A percentile compares a stretch with the other conserved stretches of the same genome.
These are phyloP conservation scores for Paracoccidioides brasiliensis DNA, from an alignment of 2,329 filamentous ascomycete species.

Conservation along the genomic window DNA sequence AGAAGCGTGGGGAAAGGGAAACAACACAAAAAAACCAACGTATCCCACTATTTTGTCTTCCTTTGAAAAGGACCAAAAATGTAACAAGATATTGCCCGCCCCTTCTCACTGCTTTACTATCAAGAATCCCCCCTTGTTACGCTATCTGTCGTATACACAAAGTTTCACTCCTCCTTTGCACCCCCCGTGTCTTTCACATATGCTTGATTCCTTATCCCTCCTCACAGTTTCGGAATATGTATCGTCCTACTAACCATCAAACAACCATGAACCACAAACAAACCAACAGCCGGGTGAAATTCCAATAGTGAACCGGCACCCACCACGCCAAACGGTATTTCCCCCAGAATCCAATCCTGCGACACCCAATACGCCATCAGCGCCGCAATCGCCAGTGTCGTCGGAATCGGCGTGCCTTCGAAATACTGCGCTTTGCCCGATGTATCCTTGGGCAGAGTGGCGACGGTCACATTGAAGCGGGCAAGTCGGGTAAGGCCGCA, in stretches of 20 bases:
- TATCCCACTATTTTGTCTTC: not conserved
- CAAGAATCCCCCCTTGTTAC: not conserved
- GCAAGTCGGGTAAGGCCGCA: slow-evolving; percentile 87
- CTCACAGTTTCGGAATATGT: slow-evolving; percentile 74
- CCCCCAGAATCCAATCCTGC: slow-evolving; percentile 63
- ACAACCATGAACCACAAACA: slow-evolving; percentile 83
- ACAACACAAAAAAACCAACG: not conserved
- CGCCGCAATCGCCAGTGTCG: slow-evolving; percentile 64
- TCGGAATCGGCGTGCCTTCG: slow-evolving; percentile 92
- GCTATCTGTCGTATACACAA: not conserved
- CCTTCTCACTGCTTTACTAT: not conserved
- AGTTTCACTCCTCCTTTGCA: not conserved
- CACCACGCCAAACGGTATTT: slow-evolving; percentile 63
- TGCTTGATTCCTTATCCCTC: not conserved
- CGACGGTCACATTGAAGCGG: slow-evolving; percentile 93
- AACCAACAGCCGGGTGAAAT: slow-evolving; percentile 65
- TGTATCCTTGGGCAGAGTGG: slow-evolving; percentile 78
- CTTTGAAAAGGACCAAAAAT: not conserved
- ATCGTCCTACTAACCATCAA: slow-evolving; percentile 93
- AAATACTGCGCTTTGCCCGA: slow-evolving; percentile 90
- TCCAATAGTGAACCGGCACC: slow-evolving; percentile 56
- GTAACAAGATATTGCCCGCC: not conserved
- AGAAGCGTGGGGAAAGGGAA: not conserved
- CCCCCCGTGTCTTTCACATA: not conserved
- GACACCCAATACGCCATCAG: slow-evolving; percentile 85